Evolutionary conservation across 2,329 filamentous ascomycete genomes (phyloP), one percentile per base, ranked within the genome.

Genomic region (Pyrenochaeta sp.): DNA sequence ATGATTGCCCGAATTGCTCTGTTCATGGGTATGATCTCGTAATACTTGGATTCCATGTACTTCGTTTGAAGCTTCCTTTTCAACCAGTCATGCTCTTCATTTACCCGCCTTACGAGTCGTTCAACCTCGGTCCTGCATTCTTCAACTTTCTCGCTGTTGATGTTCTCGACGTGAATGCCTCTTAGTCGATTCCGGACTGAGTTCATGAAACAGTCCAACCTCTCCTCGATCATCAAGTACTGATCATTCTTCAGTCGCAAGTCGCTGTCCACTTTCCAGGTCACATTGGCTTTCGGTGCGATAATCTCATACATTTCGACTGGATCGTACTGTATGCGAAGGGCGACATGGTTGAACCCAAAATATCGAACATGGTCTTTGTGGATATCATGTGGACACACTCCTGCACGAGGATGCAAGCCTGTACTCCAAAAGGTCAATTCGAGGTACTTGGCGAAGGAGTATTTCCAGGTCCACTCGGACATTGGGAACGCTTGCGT

Each of bases 241-340:
- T 96, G 85, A 17, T 96, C 90, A 59, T 99, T 99, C 71, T 96
- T 96, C 60, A 99, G 81, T 55, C 82, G 88, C 35, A 99, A 75
- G 66, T 99, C 94, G 53, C 95, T 89, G 57, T 96, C 93, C 18
- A 99, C 94, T 69, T 96, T 97, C 93, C 95, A 99, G 0, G 93
- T 96, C 37, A 99, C 88, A 41, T 89, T 84, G 18, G 91, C 85
- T 43, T 92, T 83, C 2, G 94, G 94, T 2, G 97, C 94, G 38
- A 96, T 87, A 47, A 99, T 92, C 68, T 99, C 95, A 24, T 97
- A 85, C 6, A 99, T 81, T 55, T 94, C 90, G 44, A 99, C 92
- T 0, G 88, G 83, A 61, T 97, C 94, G 72, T 95, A 96, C 65
- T 96, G 93, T 43, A 99, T 87, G 15, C 91, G 84, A 29, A 99